Base-by-base conservation (phyloP, 106 monocot species). In the Dendrobium catenatum region DNA sequence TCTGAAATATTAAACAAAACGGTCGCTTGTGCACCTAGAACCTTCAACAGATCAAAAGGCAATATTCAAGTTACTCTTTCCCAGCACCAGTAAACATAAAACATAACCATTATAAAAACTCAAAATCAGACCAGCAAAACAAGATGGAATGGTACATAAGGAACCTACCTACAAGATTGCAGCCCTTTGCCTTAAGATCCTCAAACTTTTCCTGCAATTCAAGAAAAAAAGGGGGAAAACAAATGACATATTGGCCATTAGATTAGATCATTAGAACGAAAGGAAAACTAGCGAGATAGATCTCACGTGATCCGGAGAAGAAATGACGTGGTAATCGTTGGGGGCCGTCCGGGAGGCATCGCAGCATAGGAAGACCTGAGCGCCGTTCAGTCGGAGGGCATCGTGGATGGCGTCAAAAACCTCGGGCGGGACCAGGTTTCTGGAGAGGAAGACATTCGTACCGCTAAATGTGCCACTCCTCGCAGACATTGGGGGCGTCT, bases 361-460 rank as follows among this genome's bases (percentile, higher is more conserved):
- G 84, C 84, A 89, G 86, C 94, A 93, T 68, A 91, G 85, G 83
- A 91, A 86, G 84, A 98, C 88, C 13, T 83, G 80, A 75, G 95
- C 95, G 74, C 98, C 98, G 85, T 98, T 98, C 79, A 95, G 84
- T 24, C 82, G 89, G 81, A 98, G 95, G 54, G 94, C 93, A 75
- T 98, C 98, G 75, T 91, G 91, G 56, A 98, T 80, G 77, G 98
- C 89, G 84, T 94, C 94, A 82, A 87, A 95, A 75, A 91, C 77
- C 84, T 98, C 98, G 42, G 92, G 95, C 5, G 98, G 77, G 17
- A 95, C 94, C 29, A 98, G 85, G 82, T 75, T 98, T 68, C 98
- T 82, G 0, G 98, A 98, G 44, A 98, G 88, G 89, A 86, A 95
- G 56, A 98, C 95, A 81, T 79, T 98, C 58, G 89, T 75, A 19